Base-by-base conservation (phyloP, 1,284 basidiomycete genomes). In the Phylloporus sp. region DNA sequence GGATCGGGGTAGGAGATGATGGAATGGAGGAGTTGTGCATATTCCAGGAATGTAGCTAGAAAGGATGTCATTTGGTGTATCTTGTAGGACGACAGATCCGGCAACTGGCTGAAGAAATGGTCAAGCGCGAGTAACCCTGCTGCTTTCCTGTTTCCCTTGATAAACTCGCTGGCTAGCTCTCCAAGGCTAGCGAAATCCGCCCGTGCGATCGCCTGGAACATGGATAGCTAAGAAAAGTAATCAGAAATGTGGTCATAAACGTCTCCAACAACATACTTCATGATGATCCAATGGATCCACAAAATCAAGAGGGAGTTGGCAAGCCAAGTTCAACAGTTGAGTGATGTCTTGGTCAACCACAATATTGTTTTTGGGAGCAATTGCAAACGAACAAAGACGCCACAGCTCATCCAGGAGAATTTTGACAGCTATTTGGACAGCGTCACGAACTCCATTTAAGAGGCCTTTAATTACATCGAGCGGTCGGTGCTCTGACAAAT, bases 381-480 rank as follows among this genome's bases (percentile, higher is more conserved):
- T 47, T n/a, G 62, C 73, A 61, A 78, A 80, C 1, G 79, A 78
- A 29, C 68, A 76, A 14, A 41, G 12, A 11, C 39, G 12, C 17
- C 39, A 41, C 17, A 41, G 12, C 12, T 14, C 39, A 41, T 14
- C 32, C 55, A 57, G 35, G 20, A 78, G 61, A 62, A 71, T 80
- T 19, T 76, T 66, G n/a, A 74, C 66, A 1, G 74, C 86, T 53
- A 75, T 76, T 29, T 69, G 70, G 37, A 78, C 71, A 7, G 83
- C 82, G 0, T 69, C 25, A 5, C 47, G 47, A 25, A 77, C 47
- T 4, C 85, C 84, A 59, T 77, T 73, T 25, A 89, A 71, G 53
- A 89, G 80, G 2, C 85, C 73, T 5, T 72, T 72, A 43, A 90
- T 85, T 0, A 88, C 91, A 29, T 87, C 82, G 2, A 85, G 55